Evolutionary conservation across 2,329 filamentous ascomycete genomes (phyloP).

Genomic region (Trichoderma afroharzianum): DNA sequence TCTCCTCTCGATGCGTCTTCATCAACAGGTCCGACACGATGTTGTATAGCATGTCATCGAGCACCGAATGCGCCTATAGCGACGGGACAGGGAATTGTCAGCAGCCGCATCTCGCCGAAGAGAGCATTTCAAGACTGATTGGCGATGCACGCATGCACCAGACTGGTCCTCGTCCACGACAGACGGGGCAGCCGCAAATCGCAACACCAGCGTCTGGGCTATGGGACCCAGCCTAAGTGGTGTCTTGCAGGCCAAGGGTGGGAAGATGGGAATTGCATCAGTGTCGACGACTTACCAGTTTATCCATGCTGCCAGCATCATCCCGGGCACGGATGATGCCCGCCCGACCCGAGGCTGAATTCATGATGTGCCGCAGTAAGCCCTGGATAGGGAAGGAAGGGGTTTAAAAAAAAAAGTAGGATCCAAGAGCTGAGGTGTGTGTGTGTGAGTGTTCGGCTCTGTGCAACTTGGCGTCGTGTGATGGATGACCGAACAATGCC

Average conservation of each 20-base stretch:
- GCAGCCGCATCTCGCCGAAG: slow-evolving; percentile 9
- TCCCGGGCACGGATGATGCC: slow-evolving; percentile 54
- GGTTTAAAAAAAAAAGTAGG: neutral
- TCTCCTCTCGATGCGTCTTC: slow-evolving; percentile 74
- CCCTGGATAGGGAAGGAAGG: slow-evolving; percentile 21
- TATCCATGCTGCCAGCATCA: slow-evolving; percentile 52
- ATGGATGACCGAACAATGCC: slow-evolving; percentile 28
- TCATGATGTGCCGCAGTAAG: slow-evolving; percentile 31
- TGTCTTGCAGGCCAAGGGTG: neutral
- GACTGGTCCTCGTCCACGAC: neutral
- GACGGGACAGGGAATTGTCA: slow-evolving; percentile 7
- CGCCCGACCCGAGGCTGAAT: slow-evolving; percentile 50
- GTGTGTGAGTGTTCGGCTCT: slow-evolving; percentile 27
- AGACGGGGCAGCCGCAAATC: neutral
- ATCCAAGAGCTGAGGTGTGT: slow-evolving; percentile 20
- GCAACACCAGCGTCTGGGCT: neutral
- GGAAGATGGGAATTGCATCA: neutral
- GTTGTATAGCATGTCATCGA: slow-evolving; percentile 74
- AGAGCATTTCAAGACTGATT: neutral
- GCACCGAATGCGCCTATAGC: slow-evolving; percentile 57
- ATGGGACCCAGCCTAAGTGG: neutral
- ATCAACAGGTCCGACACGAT: slow-evolving; percentile 72
- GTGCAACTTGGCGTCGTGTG: slow-evolving; percentile 34
- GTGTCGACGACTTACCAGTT: slow-evolving; percentile 48
- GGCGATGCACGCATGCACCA: slow-evolving; percentile 12